These are phyloP conservation scores for Boletus reticulatus DNA, from an alignment of 768 basidiomycete genomes.

Conservation along the genomic window DNA sequence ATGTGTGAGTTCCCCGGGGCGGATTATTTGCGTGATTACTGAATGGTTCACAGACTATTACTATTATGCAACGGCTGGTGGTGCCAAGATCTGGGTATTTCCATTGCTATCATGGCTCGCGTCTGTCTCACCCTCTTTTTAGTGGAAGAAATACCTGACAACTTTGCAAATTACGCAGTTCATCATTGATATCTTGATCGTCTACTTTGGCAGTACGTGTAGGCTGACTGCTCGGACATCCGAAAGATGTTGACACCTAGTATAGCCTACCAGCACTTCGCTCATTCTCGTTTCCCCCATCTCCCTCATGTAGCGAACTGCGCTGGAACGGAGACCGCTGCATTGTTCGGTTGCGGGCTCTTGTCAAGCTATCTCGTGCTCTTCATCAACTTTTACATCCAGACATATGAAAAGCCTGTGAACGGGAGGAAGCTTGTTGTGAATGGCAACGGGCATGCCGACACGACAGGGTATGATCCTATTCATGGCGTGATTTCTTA, in stretches of 20 bases:
- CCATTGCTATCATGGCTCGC: not conserved
- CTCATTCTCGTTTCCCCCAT: slow-evolving; percentile 53
- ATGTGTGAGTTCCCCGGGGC: slow-evolving; percentile 74
- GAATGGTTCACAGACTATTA: slow-evolving; percentile 75
- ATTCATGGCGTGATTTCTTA: not conserved
- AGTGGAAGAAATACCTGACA: slow-evolving; percentile 99
- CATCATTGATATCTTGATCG: slow-evolving; percentile 83
- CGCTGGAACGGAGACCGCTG: slow-evolving; percentile 85
- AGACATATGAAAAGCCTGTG: slow-evolving; percentile 72
- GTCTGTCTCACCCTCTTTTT: not conserved
- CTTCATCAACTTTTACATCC: slow-evolving; percentile 94
- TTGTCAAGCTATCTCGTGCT: slow-evolving; percentile 89
- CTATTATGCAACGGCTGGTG: slow-evolving; percentile 97
- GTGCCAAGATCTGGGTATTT: slow-evolving; percentile 91
- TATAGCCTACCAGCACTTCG: slow-evolving; percentile 80
- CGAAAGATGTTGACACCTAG: slow-evolving; percentile 6
- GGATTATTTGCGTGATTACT: not conserved
- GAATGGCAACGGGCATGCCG: slow-evolving; percentile 48
- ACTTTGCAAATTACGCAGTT: slow-evolving; percentile 97
- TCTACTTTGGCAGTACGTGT: slow-evolving; percentile 92
- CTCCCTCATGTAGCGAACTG: slow-evolving; percentile 81
- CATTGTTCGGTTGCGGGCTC: slow-evolving; percentile 84
- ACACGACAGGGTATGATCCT: slow-evolving; percentile 31
- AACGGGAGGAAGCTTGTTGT: slow-evolving; percentile 32
- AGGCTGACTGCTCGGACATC: not conserved